These are phyloP conservation scores for Piloderma croceum DNA, from an alignment of 768 basidiomycete genomes.

Conservation along the genomic window DNA sequence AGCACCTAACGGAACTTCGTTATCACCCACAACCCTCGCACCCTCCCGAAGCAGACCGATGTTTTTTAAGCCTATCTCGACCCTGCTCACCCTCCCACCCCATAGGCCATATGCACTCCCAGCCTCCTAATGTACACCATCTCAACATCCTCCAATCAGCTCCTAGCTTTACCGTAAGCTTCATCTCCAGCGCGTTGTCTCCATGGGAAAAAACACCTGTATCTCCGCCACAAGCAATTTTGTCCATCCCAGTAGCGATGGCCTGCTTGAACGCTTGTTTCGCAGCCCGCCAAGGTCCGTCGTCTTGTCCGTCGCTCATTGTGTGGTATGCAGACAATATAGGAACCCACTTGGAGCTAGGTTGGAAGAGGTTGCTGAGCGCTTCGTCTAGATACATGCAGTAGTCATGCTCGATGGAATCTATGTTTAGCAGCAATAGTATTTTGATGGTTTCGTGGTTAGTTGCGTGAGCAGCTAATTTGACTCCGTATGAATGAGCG, in stretches of 20 bases:
- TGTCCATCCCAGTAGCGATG: constrained; percentile 36
- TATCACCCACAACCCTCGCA: constrained; percentile 34
- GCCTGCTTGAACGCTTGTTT: constrained; percentile 40
- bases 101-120: constrained; percentile 47
- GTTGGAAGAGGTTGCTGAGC: constrained; percentile 20
- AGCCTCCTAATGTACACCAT: constrained; percentile 58
- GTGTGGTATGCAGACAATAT: constrained; percentile 50
- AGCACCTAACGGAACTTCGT: constrained; percentile 51
- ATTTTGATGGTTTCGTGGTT: constrained; percentile 28
- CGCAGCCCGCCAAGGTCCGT: constrained; percentile 33
- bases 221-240: constrained; percentile 59
- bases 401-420: constrained; percentile 56
- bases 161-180: constrained; percentile 53
- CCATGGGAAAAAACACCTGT: constrained; percentile 62
- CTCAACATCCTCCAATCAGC: constrained; percentile 48
- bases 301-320: constrained; percentile 10
- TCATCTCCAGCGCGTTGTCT: constrained; percentile 54
- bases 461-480: constrained; percentile 52
- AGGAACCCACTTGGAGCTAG: constrained; percentile 46
- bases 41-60: constrained; percentile 22
- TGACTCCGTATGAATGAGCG: constrained; percentile 47
- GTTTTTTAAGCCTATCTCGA: constrained; percentile 13
- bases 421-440: constrained; percentile 29
- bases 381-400: constrained; percentile 19
- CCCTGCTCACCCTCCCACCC: constrained; percentile 36